Evolutionary conservation across 108 stramenopile species (phyloP).

Genomic region (Stephanodiscus minutulus): DNA sequence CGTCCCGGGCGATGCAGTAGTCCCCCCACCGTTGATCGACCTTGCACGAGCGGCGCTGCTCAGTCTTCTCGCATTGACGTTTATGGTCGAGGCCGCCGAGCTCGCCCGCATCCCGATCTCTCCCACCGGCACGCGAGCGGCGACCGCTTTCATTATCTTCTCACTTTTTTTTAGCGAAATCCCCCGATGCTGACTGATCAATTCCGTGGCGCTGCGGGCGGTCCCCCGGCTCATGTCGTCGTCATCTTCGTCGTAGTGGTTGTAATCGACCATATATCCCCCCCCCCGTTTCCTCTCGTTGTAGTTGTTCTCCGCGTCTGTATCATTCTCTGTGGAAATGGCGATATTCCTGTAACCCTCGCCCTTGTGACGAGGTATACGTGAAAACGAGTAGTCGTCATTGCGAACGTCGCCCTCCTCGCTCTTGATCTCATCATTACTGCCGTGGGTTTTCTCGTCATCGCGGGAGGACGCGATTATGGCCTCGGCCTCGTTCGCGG

Average conservation of each 20-base stretch:
- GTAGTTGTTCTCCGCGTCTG: no score
- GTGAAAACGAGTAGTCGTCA: no score
- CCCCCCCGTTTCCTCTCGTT: no score
- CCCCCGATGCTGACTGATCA: slow-evolving; percentile 15
- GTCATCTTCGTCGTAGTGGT: no score
- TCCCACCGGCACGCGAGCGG: no score
- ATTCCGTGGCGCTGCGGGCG: slow-evolving; percentile 19
- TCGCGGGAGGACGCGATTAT: background rate
- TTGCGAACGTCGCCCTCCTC: no score
- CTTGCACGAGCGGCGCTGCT: background rate
- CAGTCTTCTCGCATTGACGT: slow-evolving; percentile 11
- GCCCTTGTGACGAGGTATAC: no score
- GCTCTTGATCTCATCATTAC: background rate
- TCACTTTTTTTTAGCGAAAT: slow-evolving; percentile 5
- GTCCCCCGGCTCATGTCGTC: slow-evolving; percentile 5
- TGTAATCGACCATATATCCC: no score
- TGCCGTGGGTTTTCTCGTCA: background rate
- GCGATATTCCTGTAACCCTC: no score
- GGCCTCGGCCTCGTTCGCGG: background rate
- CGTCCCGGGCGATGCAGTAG: background rate
- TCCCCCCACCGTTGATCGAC: no score
- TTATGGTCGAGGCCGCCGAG: slow-evolving; percentile 7
- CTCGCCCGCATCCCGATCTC: slow-evolving; percentile 2
- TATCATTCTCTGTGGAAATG: no score
- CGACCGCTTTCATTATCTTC: slow-evolving; percentile 15